phyloP scores from a whole-genome alignment of 768 basidiomycete species.

The Tubosaeta sp. region DNA sequence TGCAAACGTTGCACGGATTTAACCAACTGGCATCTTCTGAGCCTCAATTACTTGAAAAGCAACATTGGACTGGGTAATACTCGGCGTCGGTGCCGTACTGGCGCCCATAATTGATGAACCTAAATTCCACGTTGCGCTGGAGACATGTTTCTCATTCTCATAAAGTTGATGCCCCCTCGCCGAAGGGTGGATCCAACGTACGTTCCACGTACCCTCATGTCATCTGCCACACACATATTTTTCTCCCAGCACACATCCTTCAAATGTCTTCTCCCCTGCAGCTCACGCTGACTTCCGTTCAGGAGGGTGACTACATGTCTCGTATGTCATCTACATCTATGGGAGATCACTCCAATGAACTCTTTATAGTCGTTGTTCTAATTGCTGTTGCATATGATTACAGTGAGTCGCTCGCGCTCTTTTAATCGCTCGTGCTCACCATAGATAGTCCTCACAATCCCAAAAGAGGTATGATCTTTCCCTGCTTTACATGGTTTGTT shows the following conservation, averaged over 20 bases:
- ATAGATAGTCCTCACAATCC: conserved; percentile 1
- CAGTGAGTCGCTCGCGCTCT: neutral
- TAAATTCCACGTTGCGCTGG: no score
- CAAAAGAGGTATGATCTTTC: neutral
- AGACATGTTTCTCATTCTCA: no score
- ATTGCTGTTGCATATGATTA: neutral
- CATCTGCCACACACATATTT: neutral
- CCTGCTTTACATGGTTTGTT: neutral
- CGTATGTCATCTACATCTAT: neutral
- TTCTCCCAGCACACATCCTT: neutral
- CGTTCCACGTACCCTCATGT: neutral
- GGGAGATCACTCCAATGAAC: neutral
- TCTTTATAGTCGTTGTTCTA: neutral
- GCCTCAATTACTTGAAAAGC: no score
- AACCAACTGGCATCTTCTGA: no score
- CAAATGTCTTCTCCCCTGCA: neutral
- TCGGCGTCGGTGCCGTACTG: no score
- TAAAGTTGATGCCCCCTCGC: no score
- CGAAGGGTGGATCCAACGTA: no score
- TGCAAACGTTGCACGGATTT: no score
- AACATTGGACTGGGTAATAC: no score
- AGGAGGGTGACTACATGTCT: neutral
- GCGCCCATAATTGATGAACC: no score
- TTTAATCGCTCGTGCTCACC: neutral
- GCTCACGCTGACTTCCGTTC: neutral